Evolutionary conservation across 495 filamentous ascomycete species (phyloP), one percentile per base, ranked within the genome.

Genomic region (Tetracladium setigerum): DNA sequence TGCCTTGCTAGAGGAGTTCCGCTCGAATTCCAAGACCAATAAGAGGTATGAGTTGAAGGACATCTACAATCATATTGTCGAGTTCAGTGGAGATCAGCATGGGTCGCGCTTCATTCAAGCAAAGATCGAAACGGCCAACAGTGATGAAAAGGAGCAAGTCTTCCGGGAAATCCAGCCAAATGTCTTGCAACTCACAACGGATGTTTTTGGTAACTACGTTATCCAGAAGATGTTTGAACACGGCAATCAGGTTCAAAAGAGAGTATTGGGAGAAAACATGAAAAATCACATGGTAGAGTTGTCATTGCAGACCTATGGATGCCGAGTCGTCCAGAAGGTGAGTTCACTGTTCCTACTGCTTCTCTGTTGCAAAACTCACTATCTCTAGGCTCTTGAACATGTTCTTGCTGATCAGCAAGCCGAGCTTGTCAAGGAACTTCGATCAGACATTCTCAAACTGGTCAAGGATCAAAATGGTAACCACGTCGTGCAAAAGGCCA

Each of bases 221-320:
- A 92, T 97, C 17, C 92, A 98, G 58, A 97, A 96, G 62, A 81
- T 97, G 52, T 97, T 96, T 54, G 91, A 97, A 65, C 89, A 97
- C 58, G 94, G 94, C 27, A 95, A 89, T 52, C 91, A 95, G 62
- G 73, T 79, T 6, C 94, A 97, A 63, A 98, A 98, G 67, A 89
- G 84, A 62, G 73, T 84, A 2, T 62, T 98, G 35, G 91, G 88
- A 4, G 78, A 79, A 41, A 76, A 83, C 55, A 96, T 98, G 89
- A 87, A 86, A 57, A 81, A 81, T 0, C 85, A 89, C 57, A 80
- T 97, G 10, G 64, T 86, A 34, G 73, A 77, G 19, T 66, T 98
- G 30, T 95, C 91, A 0, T 69, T 78, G 46, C 86, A 95, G 65
- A 94, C 91, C 82, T 97, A 97, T 62, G 89, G 87, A 41, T 98